Conservation (phyloP, 1,284 basidiomycete species). For the Cystobasidium slooffiae region DNA sequence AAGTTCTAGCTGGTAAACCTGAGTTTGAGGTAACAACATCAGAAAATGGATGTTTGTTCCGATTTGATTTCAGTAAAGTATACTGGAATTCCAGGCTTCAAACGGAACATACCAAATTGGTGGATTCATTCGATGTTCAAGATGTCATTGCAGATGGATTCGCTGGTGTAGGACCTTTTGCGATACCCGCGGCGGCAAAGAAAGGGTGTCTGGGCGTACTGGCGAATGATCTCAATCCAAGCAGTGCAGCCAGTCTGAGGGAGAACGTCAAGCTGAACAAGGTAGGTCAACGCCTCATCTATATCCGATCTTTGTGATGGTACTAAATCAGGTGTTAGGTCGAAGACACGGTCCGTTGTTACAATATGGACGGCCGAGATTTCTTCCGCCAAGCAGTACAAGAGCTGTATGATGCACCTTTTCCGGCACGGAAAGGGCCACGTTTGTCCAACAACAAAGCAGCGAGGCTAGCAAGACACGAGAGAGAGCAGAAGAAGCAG, state of each 20-base stretch:
- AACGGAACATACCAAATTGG: constrained; percentile 85
- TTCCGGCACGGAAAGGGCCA: constrained; percentile 59
- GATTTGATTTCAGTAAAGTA: constrained; percentile 91
- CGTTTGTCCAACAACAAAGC: constrained; percentile 61
- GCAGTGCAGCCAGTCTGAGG: constrained; percentile 76
- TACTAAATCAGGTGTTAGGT: constrained; percentile 63
- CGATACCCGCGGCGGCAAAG: constrained; percentile 81
- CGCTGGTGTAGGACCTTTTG: constrained; percentile 97
- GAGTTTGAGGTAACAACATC: constrained; percentile 83
- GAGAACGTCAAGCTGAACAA: constrained; percentile 75
- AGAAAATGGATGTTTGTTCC: constrained; percentile 83
- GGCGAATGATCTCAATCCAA: constrained; percentile 94
- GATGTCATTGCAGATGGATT: constrained; percentile 83
- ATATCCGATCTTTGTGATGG: not conserved
- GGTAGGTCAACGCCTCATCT: constrained; percentile 59
- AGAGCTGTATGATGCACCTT: constrained; percentile 67
- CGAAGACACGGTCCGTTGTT: constrained; percentile 67
- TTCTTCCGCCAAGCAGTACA: constrained; percentile 71
- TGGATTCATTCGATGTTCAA: constrained; percentile 67
- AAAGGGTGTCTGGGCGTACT: constrained; percentile 79
- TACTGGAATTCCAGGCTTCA: constrained; percentile 98
- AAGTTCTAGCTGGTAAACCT: constrained; percentile 86
- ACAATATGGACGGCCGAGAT: constrained; percentile 78
- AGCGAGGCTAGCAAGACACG: constrained; percentile 57
- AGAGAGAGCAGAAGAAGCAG: constrained; percentile 48